Evolutionary conservation across 306 rosid species (phyloP), one percentile per base, ranked within the genome.

Genomic region (Arachis stenosperma): DNA sequence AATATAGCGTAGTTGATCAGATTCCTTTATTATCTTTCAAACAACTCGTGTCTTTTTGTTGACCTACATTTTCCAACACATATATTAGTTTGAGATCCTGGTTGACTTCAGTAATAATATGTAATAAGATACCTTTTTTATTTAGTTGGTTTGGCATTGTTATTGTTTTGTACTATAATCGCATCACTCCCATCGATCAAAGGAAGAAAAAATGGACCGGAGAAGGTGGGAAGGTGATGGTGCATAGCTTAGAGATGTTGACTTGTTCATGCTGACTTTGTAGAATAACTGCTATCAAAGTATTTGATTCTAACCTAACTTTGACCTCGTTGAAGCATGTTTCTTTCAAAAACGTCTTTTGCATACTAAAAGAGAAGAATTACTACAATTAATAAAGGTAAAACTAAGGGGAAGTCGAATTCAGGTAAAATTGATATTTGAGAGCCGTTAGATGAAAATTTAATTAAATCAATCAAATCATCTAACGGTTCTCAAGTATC

Each of bases 41-140:
- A 40, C 17, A 59, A 52, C 63, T 55, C 69, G 54, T 78, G 78
- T 73, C 81, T 7, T 70, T 33, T 33, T 56, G 61, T 83, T 86
- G 91, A 86, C 84, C 81, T 78, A 27, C 65, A 70, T 73, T 75
- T 80, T 73, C 79, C 77, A 60, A 61, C 78, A 80, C 77, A 74
- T 2, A 76, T 72, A 72, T 75, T 63, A 39, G 61, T 69, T 47
- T 59, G 59, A 64, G 85, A 82, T 76, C 83, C 87, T 76, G 67
- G 66, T 84, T 78, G 92, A 88, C 89, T 81, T 79, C 62, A 51
- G 27, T 11, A n/a, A 67, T 73, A 69, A 71, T 65, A 30, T 53
- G 12, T 22, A 22, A 22, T 22, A 22, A 22, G 27, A 1, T 22
- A 22, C 27, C 57, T 64, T 41, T 40, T n/a, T 74, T 67, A 33